phyloP scores from a whole-genome alignment of 2,329 filamentous ascomycete species.

The Aspergillus ochraceoroseus region DNA sequence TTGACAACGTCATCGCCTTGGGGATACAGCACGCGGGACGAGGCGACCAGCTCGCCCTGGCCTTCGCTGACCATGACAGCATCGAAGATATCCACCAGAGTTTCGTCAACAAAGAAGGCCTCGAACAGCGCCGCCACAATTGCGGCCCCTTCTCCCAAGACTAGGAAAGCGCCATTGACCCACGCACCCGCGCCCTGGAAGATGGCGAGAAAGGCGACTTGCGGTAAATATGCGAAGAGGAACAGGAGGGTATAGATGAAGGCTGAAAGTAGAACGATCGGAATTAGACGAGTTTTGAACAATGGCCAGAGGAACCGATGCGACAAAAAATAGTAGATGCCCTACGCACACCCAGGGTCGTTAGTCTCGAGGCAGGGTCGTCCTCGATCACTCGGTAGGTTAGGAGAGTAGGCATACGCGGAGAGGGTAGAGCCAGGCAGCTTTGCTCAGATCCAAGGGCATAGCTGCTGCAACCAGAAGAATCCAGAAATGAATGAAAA shows the following conservation, averaged over 20 bases:
- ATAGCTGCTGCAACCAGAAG: slow-evolving; percentile 13
- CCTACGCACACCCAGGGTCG: too few relatives aligned
- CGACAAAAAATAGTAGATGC: slow-evolving; percentile 73
- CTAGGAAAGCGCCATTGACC: slow-evolving; percentile 80
- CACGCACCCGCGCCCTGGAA: slow-evolving; percentile 86
- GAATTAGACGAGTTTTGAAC: slow-evolving; percentile 70
- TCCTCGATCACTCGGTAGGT: too few relatives aligned
- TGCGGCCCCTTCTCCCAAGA: slow-evolving; percentile 63
- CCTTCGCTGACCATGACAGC: slow-evolving; percentile 73
- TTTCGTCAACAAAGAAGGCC: slow-evolving; percentile 76
- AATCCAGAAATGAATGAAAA: background rate
- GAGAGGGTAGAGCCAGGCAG: slow-evolving; percentile 48
- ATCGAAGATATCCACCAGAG: slow-evolving; percentile 77
- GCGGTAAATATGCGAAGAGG: slow-evolving; percentile 79
- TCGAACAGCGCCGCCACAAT: slow-evolving; percentile 66
- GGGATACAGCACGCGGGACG: slow-evolving; percentile 60
- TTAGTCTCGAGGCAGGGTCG: too few relatives aligned
- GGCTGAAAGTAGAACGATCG: slow-evolving; percentile 72
- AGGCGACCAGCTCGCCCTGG: slow-evolving; percentile 62
- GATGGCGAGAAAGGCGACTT: slow-evolving; percentile 80
- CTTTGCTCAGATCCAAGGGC: slow-evolving; percentile 28
- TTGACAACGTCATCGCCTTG: slow-evolving; percentile 69
- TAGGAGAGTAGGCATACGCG: slow-evolving; percentile 42
- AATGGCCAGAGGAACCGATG: slow-evolving; percentile 80
- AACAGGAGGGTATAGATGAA: slow-evolving; percentile 84